These are phyloP conservation scores for Solanum virginianum DNA, from an alignment of 257 asterid genomes.

Conservation along the genomic window DNA sequence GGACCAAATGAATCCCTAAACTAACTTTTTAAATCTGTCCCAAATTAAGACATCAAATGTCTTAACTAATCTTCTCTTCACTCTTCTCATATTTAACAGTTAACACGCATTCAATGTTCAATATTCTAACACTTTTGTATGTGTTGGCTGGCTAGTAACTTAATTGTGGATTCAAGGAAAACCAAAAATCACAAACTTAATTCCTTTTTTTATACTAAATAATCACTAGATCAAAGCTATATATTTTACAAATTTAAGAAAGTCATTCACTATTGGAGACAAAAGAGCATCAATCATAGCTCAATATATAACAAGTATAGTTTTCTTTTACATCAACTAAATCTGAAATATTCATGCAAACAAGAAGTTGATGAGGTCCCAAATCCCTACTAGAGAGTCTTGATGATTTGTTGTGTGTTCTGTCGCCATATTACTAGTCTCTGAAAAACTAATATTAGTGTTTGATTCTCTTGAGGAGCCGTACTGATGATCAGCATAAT, in stretches of 20 bases:
- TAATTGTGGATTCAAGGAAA: background rate
- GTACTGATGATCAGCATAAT: accelerated
- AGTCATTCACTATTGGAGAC: background rate
- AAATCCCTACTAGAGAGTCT: background rate
- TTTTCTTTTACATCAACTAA: background rate
- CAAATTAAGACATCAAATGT: too few relatives aligned
- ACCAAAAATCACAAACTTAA: background rate
- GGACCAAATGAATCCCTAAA: too few relatives aligned
- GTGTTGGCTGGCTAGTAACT: background rate
- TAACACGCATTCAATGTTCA: too few relatives aligned
- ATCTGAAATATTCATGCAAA: background rate
- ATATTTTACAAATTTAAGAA: background rate
- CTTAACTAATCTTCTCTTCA: too few relatives aligned
- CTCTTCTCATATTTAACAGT: too few relatives aligned
- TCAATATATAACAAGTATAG: background rate
- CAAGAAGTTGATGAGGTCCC: background rate
- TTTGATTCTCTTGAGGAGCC: background rate
- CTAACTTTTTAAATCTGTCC: too few relatives aligned
- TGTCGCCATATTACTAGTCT: background rate
- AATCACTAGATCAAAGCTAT: background rate
- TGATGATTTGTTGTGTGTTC: background rate
- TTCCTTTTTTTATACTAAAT: background rate
- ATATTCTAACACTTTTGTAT: background rate
- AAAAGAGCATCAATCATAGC: background rate
- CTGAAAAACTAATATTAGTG: background rate